Evolutionary conservation across 208 protist species (phyloP).

Genomic region (Acanthamoeba sp.): DNA sequence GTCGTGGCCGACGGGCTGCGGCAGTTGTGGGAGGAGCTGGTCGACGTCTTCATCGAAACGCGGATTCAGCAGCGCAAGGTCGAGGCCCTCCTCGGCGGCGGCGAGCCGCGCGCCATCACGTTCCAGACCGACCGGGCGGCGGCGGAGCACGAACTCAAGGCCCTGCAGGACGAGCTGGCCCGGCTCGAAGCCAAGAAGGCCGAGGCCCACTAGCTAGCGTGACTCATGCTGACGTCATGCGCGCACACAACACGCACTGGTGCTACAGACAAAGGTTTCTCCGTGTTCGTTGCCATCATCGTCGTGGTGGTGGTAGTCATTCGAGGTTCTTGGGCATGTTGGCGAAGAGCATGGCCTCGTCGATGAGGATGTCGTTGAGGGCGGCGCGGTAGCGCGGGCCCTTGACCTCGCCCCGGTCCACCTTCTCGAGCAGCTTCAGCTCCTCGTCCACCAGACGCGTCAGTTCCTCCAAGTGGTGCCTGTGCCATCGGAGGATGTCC

Average conservation of each 20-base stretch:
- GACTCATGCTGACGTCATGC: too few relatives aligned
- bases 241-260: too few relatives aligned
- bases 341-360: slow-evolving; percentile 64
- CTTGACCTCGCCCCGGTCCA: slow-evolving; percentile 88
- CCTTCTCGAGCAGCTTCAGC: slow-evolving; percentile 94
- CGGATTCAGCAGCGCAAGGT: not conserved
- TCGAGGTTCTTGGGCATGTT: slow-evolving; percentile 69
- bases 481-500: slow-evolving; percentile 93
- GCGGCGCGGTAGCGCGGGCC: not conserved
- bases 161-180: too few relatives aligned
- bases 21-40: not conserved
- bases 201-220: too few relatives aligned
- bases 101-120: too few relatives aligned
- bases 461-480: slow-evolving; percentile 95
- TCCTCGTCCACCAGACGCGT: slow-evolving; percentile 95
- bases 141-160: too few relatives aligned
- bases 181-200: too few relatives aligned
- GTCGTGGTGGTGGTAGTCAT: too few relatives aligned
- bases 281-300: too few relatives aligned
- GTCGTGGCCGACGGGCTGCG: not conserved
- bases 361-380: slow-evolving; percentile 64
- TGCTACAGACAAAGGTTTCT: too few relatives aligned
- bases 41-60: slow-evolving; percentile 6
- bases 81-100: too few relatives aligned
- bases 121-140: too few relatives aligned